Evolutionary conservation across 495 filamentous ascomycete genomes (phyloP).

Genomic region (Parachaetomium inaequale): DNA sequence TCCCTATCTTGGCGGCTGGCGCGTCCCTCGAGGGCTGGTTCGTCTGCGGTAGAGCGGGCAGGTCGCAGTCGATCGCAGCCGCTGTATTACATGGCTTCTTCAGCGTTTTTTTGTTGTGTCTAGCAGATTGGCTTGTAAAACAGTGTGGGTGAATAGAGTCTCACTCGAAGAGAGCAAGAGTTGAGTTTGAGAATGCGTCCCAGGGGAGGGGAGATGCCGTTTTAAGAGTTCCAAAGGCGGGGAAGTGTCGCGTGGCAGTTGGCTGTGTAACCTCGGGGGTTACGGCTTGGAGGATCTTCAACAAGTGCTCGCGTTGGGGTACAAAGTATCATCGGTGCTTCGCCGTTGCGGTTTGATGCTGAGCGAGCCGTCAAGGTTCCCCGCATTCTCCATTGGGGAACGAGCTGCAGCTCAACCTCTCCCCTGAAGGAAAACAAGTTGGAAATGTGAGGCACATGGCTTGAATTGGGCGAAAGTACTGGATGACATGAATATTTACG

Average conservation of each 20-base stretch:
- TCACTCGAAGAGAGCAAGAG: constrained; percentile 1
- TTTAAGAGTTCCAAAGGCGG: background rate
- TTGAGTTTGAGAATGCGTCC: background rate
- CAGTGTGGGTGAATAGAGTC: constrained; percentile 4
- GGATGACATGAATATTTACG: too few relatives aligned
- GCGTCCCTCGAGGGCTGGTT: background rate
- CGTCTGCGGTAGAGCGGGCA: background rate
- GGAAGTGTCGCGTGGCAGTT: background rate
- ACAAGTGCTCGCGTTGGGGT: background rate
- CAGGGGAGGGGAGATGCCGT: background rate
- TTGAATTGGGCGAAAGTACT: too few relatives aligned
- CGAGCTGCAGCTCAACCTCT: too few relatives aligned
- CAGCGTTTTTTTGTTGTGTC: constrained; percentile 14
- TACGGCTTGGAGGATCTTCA: background rate
- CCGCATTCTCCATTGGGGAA: too few relatives aligned
- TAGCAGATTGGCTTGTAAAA: constrained; percentile 7
- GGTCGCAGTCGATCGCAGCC: background rate
- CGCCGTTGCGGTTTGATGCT: background rate
- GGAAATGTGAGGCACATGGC: too few relatives aligned
- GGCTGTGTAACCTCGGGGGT: background rate
- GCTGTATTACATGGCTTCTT: constrained; percentile 16
- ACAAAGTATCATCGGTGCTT: background rate
- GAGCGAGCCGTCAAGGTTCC: constrained; percentile 3
- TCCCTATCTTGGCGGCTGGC: background rate
- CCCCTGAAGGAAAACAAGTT: too few relatives aligned